Percentiles rank a stretch among this genome's conserved stretches.
Evolutionary conservation across 78 protist genomes (phyloP).

Genomic region (Bigelowiella natans): DNA sequence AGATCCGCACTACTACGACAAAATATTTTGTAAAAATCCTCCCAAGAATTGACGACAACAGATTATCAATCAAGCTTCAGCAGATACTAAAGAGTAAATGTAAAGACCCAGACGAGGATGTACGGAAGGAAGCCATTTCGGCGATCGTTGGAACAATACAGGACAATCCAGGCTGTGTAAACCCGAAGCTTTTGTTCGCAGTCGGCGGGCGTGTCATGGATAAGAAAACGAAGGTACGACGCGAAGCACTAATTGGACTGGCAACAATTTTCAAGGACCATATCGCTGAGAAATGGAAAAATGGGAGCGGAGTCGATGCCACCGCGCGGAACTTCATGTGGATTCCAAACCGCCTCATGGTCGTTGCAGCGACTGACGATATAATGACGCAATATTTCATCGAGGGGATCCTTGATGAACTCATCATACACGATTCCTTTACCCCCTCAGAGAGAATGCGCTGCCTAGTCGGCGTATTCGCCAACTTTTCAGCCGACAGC

Average conservation of each 20-base stretch:
- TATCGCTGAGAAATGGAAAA: not conserved
- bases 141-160: not conserved
- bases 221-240: not conserved
- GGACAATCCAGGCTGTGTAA: not conserved
- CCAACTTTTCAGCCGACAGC: not conserved
- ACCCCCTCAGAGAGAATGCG: not conserved
- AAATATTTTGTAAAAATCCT: no score
- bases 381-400: not conserved
- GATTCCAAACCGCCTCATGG: not conserved
- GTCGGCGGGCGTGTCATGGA: not conserved
- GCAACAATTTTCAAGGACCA: not conserved
- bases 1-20: not conserved
- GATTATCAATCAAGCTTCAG: no score
- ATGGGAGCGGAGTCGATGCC: not conserved
- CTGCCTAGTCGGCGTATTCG: not conserved
- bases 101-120: not conserved
- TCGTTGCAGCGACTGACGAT: not conserved
- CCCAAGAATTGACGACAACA: no score
- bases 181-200: not conserved
- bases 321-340: not conserved
- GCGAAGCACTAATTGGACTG: not conserved
- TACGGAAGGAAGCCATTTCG: not conserved
- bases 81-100: no score
- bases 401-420: not conserved
- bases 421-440: not conserved